Evolutionary conservation across 768 basidiomycete genomes (phyloP).

Genomic region (Rubroboletus pulcherrimus): DNA sequence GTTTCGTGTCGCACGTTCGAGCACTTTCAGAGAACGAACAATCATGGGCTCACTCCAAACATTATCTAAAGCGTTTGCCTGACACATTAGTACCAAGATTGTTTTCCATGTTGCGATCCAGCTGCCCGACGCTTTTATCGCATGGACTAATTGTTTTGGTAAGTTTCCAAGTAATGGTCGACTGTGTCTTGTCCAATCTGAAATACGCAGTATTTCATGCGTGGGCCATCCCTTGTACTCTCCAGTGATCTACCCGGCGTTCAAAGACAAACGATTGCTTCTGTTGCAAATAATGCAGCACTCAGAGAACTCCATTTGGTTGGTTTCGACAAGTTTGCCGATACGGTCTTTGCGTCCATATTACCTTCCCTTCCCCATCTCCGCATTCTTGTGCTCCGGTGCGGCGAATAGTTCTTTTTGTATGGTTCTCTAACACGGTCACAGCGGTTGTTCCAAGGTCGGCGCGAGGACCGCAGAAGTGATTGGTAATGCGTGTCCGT

Average conservation of each 20-base stretch:
- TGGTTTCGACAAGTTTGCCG: slow-evolving; percentile 50
- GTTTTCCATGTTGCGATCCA: slow-evolving; percentile 46
- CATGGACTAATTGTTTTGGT: slow-evolving; percentile 57
- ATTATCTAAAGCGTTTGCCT: slow-evolving; percentile 46
- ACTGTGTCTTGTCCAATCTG: not conserved
- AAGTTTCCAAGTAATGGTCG: slow-evolving; percentile 10
- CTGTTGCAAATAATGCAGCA: slow-evolving; percentile 30
- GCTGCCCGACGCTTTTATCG: slow-evolving; percentile 49
- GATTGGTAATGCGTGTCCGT: slow-evolving; percentile 39
- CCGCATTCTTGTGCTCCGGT: slow-evolving; percentile 54
- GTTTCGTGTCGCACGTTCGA: slow-evolving; percentile 46
- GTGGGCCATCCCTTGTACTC: slow-evolving; percentile 48
- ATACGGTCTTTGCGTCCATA: slow-evolving; percentile 49
- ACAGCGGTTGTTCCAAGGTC: slow-evolving; percentile 59
- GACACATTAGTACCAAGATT: slow-evolving; percentile 48
- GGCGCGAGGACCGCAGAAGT: slow-evolving; percentile 46
- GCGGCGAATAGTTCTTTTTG: slow-evolving; percentile 12
- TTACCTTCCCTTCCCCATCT: slow-evolving; percentile 43
- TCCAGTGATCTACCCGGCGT: slow-evolving; percentile 51
- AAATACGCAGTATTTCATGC: slow-evolving; percentile 49
- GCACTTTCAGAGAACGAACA: slow-evolving; percentile 36
- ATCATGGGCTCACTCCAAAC: slow-evolving; percentile 39
- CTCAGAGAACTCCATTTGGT: slow-evolving; percentile 49
- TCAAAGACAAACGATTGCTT: slow-evolving; percentile 44
- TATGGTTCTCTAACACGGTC: slow-evolving; percentile 14